Percentiles rank a stretch among this genome's conserved stretches.
phyloP scores from a whole-genome alignment of 805 yeast genomes.

The Metschnikowia chrysomelidarum region DNA sequence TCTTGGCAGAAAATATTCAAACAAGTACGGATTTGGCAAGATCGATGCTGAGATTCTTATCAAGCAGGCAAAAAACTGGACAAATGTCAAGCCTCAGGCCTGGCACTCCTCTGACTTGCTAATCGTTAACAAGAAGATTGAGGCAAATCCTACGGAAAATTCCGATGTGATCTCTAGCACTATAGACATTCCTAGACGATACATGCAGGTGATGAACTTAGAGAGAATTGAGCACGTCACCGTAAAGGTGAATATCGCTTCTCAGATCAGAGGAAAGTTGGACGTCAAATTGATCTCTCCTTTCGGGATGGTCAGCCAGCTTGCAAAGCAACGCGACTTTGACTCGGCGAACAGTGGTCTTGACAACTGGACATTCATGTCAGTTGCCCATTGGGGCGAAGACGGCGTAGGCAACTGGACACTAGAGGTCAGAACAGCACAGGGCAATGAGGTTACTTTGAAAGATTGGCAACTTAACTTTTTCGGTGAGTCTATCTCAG shows the following conservation, averaged over 20 bases:
- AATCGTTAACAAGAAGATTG: constrained; percentile 28
- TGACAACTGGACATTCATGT: constrained; percentile 85
- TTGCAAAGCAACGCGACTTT: constrained; percentile 63
- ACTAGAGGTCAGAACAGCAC: constrained; percentile 52
- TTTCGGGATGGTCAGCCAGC: constrained; percentile 63
- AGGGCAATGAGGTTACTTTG: constrained; percentile 38
- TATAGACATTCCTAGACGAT: constrained; percentile 44
- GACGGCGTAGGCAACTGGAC: constrained; percentile 79
- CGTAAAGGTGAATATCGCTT: constrained; percentile 67
- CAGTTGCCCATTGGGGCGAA: constrained; percentile 99
- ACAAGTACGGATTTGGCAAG: constrained; percentile 88
- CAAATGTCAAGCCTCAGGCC: constrained; percentile 86
- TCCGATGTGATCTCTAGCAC: constrained; percentile 26
- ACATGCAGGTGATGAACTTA: constrained; percentile 55
- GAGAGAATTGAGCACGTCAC: constrained; percentile 83
- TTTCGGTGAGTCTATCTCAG: constrained; percentile 78
- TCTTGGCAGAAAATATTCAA: constrained; percentile 69
- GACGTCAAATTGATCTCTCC: constrained; percentile 72
- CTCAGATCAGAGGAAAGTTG: constrained; percentile 68
- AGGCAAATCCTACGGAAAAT: constrained; percentile 12
- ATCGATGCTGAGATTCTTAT: constrained; percentile 79
- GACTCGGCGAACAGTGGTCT: constrained; percentile 65
- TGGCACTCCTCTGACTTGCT: constrained; percentile 59
- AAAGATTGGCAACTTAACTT: constrained; percentile 73
- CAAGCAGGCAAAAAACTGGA: constrained; percentile 69